phyloP scores from a whole-genome alignment of 495 filamentous ascomycete genomes.

The Cudoniella acicularis region DNA sequence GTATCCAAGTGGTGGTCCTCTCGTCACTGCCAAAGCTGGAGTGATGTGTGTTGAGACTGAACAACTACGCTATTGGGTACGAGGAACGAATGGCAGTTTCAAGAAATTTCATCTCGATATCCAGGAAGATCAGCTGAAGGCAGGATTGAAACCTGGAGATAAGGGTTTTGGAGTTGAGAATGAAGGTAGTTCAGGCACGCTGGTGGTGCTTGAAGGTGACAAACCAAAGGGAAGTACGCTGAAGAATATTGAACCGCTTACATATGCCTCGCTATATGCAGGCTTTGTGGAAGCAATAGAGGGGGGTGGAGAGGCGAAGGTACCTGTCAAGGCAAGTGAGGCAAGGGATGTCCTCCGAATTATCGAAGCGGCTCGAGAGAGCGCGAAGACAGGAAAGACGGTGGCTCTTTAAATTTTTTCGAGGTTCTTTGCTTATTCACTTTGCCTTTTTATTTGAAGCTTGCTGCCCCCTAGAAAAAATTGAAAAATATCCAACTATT shows the following conservation, averaged over 20 bases:
- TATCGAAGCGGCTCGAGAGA: conserved; percentile 69
- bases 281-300: conserved; percentile 62
- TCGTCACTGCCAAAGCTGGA: conserved; percentile 65
- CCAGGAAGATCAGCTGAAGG: conserved; percentile 78
- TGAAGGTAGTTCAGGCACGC: conserved; percentile 35
- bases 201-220: conserved; percentile 38
- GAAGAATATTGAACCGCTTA: conserved; percentile 64
- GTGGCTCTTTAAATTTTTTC: conserved; percentile 35
- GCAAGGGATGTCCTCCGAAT: conserved; percentile 69
- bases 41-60: conserved; percentile 66
- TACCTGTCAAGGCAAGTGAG: conserved; percentile 69
- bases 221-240: conserved; percentile 36
- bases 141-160: conserved; percentile 62
- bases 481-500: too few species aligned
- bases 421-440: too few species aligned
- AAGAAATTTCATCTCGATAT: conserved; percentile 76
- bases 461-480: too few species aligned
- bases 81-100: conserved; percentile 76
- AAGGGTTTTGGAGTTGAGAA: conserved; percentile 63
- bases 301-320: conserved; percentile 50
- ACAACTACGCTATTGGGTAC: conserved; percentile 77
- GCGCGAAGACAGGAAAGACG: conserved; percentile 60
- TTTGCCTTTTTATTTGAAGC: too few species aligned
- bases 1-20: conserved; percentile 50
- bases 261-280: conserved; percentile 71